These are phyloP conservation scores for Talaromyces borbonicus DNA, from an alignment of 495 filamentous ascomycete genomes.

Conservation along the genomic window DNA sequence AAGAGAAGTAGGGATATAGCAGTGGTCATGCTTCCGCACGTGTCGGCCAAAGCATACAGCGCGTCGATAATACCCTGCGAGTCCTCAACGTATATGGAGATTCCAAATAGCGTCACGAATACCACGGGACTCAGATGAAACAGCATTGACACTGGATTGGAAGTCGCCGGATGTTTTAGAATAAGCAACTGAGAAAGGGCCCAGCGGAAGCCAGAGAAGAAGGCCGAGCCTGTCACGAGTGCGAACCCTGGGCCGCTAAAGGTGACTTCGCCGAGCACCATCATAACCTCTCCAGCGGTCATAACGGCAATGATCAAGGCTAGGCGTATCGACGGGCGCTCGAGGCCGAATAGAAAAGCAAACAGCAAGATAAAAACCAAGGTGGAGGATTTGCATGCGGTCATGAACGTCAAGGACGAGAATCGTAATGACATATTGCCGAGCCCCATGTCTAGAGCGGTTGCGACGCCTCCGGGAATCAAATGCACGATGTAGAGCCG, in stretches of 20 bases:
- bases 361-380: constrained; percentile 77
- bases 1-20: constrained; percentile 55
- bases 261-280: constrained; percentile 73
- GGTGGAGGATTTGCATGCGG: constrained; percentile 85
- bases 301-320: constrained; percentile 71
- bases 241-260: constrained; percentile 69
- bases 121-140: constrained; percentile 83
- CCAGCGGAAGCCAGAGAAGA: constrained; percentile 83
- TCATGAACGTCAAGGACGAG: constrained; percentile 81
- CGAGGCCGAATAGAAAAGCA: constrained; percentile 74
- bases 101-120: constrained; percentile 58
- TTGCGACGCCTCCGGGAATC: constrained; percentile 71
- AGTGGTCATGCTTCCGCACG: constrained; percentile 42
- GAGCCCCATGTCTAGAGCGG: constrained; percentile 76
- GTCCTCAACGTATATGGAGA: constrained; percentile 73
- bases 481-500: constrained; percentile 68
- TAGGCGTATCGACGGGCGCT: constrained; percentile 63
- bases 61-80: constrained; percentile 44
- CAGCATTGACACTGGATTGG: constrained; percentile 78
- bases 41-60: constrained; percentile 40
- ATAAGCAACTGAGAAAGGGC: constrained; percentile 76
- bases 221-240: constrained; percentile 69
- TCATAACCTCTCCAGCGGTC: constrained; percentile 80
- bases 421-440: constrained; percentile 79
- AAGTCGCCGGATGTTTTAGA: constrained; percentile 72